Evolutionary conservation across 2,329 filamentous ascomycete genomes (phyloP).

Genomic region (Cladosporium austrohemisphaericum): DNA sequence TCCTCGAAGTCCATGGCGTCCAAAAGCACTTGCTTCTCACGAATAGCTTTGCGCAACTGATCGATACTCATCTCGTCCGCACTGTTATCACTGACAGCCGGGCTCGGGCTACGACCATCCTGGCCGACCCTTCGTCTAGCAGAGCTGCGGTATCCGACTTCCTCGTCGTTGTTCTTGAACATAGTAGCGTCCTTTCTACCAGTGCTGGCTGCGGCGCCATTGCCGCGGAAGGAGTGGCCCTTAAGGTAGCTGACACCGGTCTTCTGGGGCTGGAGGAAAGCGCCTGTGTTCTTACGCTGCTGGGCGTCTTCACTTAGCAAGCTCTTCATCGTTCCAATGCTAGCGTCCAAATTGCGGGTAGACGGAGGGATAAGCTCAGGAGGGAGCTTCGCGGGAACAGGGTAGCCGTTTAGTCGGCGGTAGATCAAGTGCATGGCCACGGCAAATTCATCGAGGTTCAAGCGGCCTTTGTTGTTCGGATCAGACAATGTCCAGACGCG

Average conservation of each 20-base stretch:
- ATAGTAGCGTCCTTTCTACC: constrained; percentile 91
- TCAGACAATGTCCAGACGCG: constrained; percentile 93
- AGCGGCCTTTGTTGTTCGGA: constrained; percentile 85
- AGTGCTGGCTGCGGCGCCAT: constrained; percentile 52
- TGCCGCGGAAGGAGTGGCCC: constrained; percentile 76
- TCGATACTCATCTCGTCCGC: constrained; percentile 82
- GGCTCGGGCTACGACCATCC: constrained; percentile 70
- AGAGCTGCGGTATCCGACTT: constrained; percentile 83
- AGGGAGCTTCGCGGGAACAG: constrained; percentile 79
- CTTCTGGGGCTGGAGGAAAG: constrained; percentile 85
- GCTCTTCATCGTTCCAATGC: constrained; percentile 87
- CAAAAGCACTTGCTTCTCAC: constrained; percentile 87
- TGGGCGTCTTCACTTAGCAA: constrained; percentile 88
- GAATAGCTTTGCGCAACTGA: constrained; percentile 86
- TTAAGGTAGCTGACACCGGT: constrained; percentile 99
- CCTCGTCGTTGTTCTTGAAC: constrained; percentile 91
- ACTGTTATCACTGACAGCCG: constrained; percentile 64
- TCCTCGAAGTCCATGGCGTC: constrained; percentile 97
- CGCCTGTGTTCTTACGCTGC: constrained; percentile 80
- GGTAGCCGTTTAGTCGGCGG: constrained; percentile 92
- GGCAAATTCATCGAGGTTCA: constrained; percentile 95
- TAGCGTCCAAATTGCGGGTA: constrained; percentile 86
- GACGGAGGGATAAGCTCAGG: constrained; percentile 92
- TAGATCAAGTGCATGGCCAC: constrained; percentile 99
- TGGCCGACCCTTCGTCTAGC: constrained; percentile 76